phyloP scores from a whole-genome alignment of 805 yeast species.

The Suhomyces pyralidae region DNA sequence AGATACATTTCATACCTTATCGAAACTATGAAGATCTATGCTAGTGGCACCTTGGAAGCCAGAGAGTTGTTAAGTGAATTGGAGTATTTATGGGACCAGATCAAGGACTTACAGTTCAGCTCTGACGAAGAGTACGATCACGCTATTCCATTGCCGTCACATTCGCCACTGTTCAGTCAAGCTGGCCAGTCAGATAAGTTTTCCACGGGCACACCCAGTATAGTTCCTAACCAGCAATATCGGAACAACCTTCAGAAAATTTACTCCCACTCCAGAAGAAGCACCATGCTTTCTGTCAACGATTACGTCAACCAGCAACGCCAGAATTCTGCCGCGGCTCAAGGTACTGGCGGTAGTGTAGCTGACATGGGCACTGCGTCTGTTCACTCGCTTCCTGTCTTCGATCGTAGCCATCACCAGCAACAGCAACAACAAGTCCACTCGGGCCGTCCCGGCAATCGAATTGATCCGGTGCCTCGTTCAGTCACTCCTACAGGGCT shows the following conservation, averaged over 20 bases:
- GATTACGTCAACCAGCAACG: conserved; percentile 37
- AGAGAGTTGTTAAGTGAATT: conserved; percentile 63
- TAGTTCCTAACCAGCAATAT: conserved; percentile 26
- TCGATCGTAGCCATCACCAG: conserved; percentile 1
- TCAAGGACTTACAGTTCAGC: conserved; percentile 45
- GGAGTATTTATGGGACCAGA: conserved; percentile 73
- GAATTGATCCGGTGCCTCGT: background rate
- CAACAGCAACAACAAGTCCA: background rate
- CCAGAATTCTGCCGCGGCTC: conserved; percentile 11
- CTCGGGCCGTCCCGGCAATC: background rate
- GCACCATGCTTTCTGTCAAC: conserved; percentile 32
- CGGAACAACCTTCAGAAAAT: conserved; percentile 39
- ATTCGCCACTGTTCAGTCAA: conserved; percentile 34
- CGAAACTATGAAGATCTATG: conserved; percentile 69
- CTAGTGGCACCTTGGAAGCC: conserved; percentile 64
- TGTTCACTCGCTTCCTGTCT: conserved; percentile 12
- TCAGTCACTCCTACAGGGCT: conserved; percentile 7
- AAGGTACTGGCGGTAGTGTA: conserved; percentile 10
- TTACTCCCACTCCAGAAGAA: conserved; percentile 42
- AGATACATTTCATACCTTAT: conserved; percentile 65
- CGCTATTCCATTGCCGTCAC: conserved; percentile 26
- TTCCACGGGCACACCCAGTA: conserved; percentile 33
- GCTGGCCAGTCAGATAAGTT: conserved; percentile 32
- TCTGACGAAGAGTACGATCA: conserved; percentile 30
- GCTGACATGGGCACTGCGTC: conserved; percentile 10